A percentile compares a stretch with the other conserved stretches of the same genome.
Evolutionary conservation across 176 grass and related monocot genomes (phyloP).

Genomic region (Bolboschoenus planiculmis): DNA sequence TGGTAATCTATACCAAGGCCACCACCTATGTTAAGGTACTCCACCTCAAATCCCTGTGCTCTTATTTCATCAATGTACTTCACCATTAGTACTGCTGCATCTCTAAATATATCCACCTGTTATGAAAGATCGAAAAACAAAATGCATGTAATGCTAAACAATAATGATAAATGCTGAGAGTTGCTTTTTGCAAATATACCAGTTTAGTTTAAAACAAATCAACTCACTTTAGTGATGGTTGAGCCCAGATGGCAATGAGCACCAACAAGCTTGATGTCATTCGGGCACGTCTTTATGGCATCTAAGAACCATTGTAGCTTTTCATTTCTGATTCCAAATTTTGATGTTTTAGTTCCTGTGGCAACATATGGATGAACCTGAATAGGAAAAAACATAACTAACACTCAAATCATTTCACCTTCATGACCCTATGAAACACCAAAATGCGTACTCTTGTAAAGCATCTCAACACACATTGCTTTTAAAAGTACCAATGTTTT

Average conservation of each 20-base stretch:
- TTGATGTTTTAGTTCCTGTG: constrained; percentile 96
- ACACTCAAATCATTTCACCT: neutral
- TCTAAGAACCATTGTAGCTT: constrained; percentile 98
- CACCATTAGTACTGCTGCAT: constrained; percentile 91
- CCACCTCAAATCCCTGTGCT: constrained; percentile 78
- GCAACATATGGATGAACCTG: constrained; percentile 99
- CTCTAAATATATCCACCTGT: constrained; percentile 98
- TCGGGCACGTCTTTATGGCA: constrained; percentile 63
- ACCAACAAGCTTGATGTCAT: constrained; percentile 84
- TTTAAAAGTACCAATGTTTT: neutral
- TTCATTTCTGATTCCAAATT: constrained; percentile 97
- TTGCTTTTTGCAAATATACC: neutral
- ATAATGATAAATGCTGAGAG: neutral
- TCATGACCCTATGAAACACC: neutral
- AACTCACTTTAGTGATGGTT: constrained; percentile 86
- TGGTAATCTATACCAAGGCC: constrained; percentile 97
- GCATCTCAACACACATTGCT: neutral
- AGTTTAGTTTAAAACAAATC: neutral
- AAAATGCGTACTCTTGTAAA: neutral
- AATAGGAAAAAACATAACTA: neutral
- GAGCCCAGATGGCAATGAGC: constrained; percentile 94
- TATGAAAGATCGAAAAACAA: neutral
- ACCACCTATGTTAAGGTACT: constrained; percentile 95
- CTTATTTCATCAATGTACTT: constrained; percentile 90
- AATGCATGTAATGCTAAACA: constrained; percentile 6